phyloP scores from a whole-genome alignment of 1,284 basidiomycete species.

The Stygiomarasmius scandens region DNA sequence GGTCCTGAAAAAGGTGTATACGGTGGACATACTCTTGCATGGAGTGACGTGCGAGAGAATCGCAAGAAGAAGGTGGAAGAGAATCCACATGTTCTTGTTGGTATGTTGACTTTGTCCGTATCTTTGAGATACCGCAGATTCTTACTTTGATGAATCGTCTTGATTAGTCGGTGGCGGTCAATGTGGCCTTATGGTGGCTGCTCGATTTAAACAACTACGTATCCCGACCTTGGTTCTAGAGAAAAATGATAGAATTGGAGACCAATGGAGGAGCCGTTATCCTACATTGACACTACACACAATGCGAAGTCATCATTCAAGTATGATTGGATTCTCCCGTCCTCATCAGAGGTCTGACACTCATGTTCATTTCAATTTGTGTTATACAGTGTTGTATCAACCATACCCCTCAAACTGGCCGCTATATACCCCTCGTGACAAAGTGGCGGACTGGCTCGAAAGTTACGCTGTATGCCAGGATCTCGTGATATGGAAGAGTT shows the following conservation, averaged over 20 bases:
- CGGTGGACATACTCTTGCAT: constrained; percentile 32
- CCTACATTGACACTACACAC: constrained; percentile 52
- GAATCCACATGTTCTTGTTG: constrained; percentile 38
- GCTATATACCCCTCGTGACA: constrained; percentile 37
- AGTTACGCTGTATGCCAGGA: constrained; percentile 39
- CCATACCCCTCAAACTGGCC: constrained; percentile 42
- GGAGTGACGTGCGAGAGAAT: constrained; percentile 31
- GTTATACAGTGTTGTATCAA: constrained; percentile 42
- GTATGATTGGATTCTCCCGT: constrained; percentile 28
- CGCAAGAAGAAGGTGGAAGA: constrained; percentile 30
- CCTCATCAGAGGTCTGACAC: not conserved
- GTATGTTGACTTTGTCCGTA: constrained; percentile 23
- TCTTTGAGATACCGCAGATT: too few relatives aligned
- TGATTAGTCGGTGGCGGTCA: constrained; percentile 55
- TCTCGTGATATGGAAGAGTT: constrained; percentile 37
- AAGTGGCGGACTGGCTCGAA: constrained; percentile 42
- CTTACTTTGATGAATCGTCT: not conserved
- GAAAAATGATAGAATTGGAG: constrained; percentile 47
- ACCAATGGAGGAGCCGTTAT: constrained; percentile 60
- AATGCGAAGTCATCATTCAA: constrained; percentile 33
- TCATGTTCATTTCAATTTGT: not conserved
- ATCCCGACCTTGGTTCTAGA: constrained; percentile 54
- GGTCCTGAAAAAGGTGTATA: constrained; percentile 33
- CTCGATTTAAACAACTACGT: constrained; percentile 53
- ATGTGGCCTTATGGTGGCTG: constrained; percentile 53